Percentiles rank a stretch among this genome's conserved stretches.
These are phyloP conservation scores for Paradendryphiella salina DNA, from an alignment of 2,329 filamentous ascomycete species.

Conservation along the genomic window DNA sequence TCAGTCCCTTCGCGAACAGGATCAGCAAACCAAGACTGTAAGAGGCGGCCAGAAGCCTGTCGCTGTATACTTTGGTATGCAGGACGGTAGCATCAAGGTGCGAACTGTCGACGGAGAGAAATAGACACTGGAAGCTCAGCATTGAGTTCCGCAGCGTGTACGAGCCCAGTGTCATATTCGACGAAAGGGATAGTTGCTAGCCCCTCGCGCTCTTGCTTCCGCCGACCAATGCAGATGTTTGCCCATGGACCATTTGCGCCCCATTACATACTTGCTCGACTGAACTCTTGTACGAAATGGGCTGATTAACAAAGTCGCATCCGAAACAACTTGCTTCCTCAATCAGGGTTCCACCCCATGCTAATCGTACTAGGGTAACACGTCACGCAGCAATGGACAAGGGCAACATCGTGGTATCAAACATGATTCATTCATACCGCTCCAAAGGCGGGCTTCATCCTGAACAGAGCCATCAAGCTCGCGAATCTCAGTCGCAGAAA, in stretches of 20 bases:
- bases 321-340: too few relatives aligned
- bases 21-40: conserved; percentile 47
- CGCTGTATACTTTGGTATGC: conserved; percentile 92
- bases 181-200: not conserved
- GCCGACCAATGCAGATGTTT: not conserved
- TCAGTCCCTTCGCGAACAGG: conserved; percentile 50
- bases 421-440: conserved; percentile 10
- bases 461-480: conserved; percentile 21
- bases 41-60: conserved; percentile 78
- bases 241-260: not conserved
- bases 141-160: not conserved
- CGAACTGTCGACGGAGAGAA: conserved; percentile 35
- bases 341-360: too few relatives aligned
- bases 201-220: too few relatives aligned
- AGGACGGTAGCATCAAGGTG: conserved; percentile 57
- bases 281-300: too few relatives aligned
- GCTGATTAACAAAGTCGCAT: too few relatives aligned
- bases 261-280: too few relatives aligned
- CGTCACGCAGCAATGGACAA: too few relatives aligned
- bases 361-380: too few relatives aligned
- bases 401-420: not conserved
- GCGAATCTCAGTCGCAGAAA: conserved; percentile 21
- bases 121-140: conserved; percentile 1
- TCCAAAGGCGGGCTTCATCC: not conserved
- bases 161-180: not conserved